A percentile compares a stretch with the other conserved stretches of the same genome.
Evolutionary conservation across 2,329 filamentous ascomycete genomes (phyloP).

Genomic region (Chalaropsis ovoidea): DNA sequence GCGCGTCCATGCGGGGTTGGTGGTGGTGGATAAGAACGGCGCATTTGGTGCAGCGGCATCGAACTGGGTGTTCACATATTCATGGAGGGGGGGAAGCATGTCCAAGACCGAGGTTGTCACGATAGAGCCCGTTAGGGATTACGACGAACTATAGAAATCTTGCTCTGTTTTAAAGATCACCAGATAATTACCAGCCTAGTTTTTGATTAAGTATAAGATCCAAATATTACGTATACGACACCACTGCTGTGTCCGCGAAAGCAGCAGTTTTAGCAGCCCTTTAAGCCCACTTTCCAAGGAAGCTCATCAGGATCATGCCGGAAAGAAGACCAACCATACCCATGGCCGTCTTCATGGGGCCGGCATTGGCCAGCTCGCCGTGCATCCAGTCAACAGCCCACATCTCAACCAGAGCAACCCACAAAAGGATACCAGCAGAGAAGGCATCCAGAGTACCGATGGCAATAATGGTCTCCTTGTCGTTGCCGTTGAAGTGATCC

Average conservation of each 20-base stretch:
- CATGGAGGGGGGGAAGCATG: conserved; percentile 42
- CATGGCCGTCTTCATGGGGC: conserved; percentile 39
- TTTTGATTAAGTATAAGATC: conserved; percentile 1
- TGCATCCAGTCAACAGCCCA: conserved; percentile 63
- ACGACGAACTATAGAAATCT: conserved; percentile 5
- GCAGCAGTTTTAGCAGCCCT: background rate
- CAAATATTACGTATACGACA: background rate
- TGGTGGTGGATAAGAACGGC: conserved; percentile 42
- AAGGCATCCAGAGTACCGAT: conserved; percentile 65
- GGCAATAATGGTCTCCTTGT: conserved; percentile 56
- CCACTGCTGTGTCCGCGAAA: background rate
- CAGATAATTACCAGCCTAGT: background rate
- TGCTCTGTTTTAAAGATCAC: background rate
- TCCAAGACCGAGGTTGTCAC: conserved; percentile 37
- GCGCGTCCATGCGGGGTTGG: conserved; percentile 39
- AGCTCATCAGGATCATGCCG: conserved; percentile 59
- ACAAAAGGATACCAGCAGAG: conserved; percentile 65
- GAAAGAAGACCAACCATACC: conserved; percentile 46
- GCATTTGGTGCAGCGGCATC: conserved; percentile 43
- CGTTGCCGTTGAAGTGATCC: conserved; percentile 61
- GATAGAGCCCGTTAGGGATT: conserved; percentile 29
- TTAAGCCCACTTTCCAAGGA: conserved; percentile 65
- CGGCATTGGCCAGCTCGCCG: conserved; percentile 47
- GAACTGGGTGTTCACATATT: conserved; percentile 47
- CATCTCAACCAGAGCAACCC: conserved; percentile 74